Percentiles rank a stretch among this genome's conserved stretches.
Conservation (phyloP, 2,329 filamentous ascomycete species). For the Escovopsis sp. region DNA sequence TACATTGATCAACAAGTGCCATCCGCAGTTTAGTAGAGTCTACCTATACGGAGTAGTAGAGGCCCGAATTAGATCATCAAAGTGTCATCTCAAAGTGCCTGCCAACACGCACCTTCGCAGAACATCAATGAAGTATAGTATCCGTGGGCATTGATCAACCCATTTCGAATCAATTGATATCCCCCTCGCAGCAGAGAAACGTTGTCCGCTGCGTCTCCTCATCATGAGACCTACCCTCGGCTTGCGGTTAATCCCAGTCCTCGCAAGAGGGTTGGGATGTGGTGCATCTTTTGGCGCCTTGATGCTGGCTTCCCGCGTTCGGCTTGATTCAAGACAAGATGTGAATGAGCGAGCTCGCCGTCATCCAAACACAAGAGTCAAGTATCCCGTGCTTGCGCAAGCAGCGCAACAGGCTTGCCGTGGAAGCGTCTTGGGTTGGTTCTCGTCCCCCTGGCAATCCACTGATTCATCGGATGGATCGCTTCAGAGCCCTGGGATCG, state of each 20-base stretch:
- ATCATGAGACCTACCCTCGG: background rate
- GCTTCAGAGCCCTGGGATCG: background rate
- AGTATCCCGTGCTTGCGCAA: conserved; percentile 12
- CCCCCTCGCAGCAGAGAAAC: too few species aligned
- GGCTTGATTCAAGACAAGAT: conserved; percentile 15
- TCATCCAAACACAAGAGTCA: conserved; percentile 6
- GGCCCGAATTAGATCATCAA: too few species aligned
- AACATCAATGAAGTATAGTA: too few species aligned
- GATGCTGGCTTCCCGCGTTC: conserved; percentile 13
- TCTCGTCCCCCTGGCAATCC: background rate
- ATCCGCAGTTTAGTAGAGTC: too few species aligned
- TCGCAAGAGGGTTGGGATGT: conserved; percentile 15
- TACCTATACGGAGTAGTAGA: too few species aligned
- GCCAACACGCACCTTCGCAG: too few species aligned
- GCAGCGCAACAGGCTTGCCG: conserved; percentile 36
- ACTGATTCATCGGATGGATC: background rate
- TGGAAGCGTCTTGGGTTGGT: conserved; percentile 37
- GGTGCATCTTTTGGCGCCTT: conserved; percentile 14
- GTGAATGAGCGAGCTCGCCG: conserved; percentile 7
- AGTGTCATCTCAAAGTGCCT: too few species aligned
- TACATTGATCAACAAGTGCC: too few species aligned
- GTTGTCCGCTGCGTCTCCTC: too few species aligned
- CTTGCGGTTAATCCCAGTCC: conserved; percentile 7
- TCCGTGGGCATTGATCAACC: too few species aligned
- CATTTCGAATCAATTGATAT: too few species aligned